Conservation (phyloP, 345 rosid genomes). For the Moringa oleifera region DNA sequence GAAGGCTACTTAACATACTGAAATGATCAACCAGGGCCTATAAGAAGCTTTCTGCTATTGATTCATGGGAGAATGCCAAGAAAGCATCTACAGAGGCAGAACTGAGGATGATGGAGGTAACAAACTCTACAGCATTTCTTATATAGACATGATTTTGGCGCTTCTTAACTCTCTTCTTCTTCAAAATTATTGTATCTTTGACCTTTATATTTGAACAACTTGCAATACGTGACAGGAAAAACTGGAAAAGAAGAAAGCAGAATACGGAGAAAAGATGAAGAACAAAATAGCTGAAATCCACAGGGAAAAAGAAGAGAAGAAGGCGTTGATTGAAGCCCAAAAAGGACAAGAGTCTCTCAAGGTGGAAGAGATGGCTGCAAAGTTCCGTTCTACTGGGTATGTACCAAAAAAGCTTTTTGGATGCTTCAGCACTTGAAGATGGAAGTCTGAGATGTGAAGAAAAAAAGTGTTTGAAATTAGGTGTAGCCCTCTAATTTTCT, state of each 20-base stretch:
- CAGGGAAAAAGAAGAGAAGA: slow-evolving; percentile 27
- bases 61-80: slow-evolving; percentile 31
- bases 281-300: slow-evolving; percentile 33
- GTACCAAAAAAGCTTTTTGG: slow-evolving; percentile 27
- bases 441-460: no score
- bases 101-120: slow-evolving; percentile 33
- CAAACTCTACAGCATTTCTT: neutral
- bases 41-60: slow-evolving; percentile 31
- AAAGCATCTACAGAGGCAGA: slow-evolving; percentile 30
- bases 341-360: slow-evolving; percentile 23
- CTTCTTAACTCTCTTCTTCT: neutral
- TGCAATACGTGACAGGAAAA: no score
- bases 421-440: no score
- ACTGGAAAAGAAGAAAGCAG: slow-evolving; percentile 27
- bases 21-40: slow-evolving; percentile 21
- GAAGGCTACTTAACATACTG: neutral
- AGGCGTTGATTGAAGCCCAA: slow-evolving; percentile 31
- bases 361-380: slow-evolving; percentile 28
- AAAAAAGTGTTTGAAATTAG: no score
- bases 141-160: neutral
- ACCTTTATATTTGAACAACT: no score
- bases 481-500: no score
- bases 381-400: slow-evolving; percentile 25
- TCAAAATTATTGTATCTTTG: no score
- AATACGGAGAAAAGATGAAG: slow-evolving; percentile 24